These are phyloP conservation scores for Anisodus acutangulus DNA, from an alignment of 257 asterid species.

Conservation along the genomic window DNA sequence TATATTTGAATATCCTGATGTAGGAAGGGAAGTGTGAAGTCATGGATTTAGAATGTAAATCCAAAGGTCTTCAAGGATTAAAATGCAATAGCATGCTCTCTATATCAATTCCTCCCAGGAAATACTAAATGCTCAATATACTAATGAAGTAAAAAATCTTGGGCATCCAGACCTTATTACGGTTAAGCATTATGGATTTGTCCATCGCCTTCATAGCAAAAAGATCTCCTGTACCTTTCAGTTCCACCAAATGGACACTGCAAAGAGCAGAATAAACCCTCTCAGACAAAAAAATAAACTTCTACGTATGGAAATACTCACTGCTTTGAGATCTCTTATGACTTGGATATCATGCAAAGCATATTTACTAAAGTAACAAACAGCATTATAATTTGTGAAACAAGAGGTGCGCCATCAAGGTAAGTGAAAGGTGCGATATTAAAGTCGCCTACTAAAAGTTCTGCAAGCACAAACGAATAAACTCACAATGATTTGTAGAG, in stretches of 20 bases:
- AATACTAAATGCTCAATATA: background rate
- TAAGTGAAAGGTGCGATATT: background rate
- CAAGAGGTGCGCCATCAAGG: constrained; percentile 9
- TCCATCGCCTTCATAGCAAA: constrained; percentile 99
- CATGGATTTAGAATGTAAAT: background rate
- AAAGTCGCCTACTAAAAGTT: background rate
- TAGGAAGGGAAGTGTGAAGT: constrained; percentile 15
- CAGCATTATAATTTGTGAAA: background rate
- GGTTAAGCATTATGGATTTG: constrained; percentile 84
- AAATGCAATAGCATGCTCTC: background rate
- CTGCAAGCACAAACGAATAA: background rate
- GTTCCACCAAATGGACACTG: constrained; percentile 99
- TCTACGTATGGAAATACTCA: background rate
- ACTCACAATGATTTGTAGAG: background rate
- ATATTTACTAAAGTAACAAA: background rate
- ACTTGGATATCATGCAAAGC: constrained; percentile 2
- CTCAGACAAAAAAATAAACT: background rate
- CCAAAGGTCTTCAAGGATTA: constrained; percentile 10
- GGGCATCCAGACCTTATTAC: constrained; percentile 71
- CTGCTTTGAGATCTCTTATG: constrained; percentile 14
- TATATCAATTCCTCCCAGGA: background rate
- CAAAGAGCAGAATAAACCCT: constrained; percentile 33
- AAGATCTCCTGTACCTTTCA: constrained; percentile 66
- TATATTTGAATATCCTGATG: background rate
- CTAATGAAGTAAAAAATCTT: background rate